Evolutionary conservation across 495 filamentous ascomycete genomes (phyloP).

Genomic region (Trichoderma orchidacearum): DNA sequence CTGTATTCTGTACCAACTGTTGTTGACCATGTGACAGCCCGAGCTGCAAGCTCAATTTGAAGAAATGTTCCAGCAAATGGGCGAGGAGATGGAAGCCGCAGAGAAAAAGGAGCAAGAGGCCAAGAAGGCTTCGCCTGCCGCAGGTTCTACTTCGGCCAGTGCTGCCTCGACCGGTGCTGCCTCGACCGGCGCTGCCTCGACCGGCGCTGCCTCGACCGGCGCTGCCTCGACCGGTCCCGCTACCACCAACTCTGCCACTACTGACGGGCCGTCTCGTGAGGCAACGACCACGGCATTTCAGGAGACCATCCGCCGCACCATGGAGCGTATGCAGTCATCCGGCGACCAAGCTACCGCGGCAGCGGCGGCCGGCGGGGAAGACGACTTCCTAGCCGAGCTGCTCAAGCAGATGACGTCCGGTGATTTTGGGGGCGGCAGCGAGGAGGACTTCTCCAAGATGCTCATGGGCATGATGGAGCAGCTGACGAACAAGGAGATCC

Average conservation of each 20-base stretch:
- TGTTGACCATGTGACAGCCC: slow-evolving; percentile 36
- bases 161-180: neutral
- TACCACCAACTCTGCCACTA: neutral
- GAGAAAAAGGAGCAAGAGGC: slow-evolving; percentile 5
- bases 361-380: slow-evolving; percentile 50
- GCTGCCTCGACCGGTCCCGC: neutral
- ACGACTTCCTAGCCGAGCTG: slow-evolving; percentile 75
- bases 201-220: slow-evolving; percentile 5
- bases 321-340: slow-evolving; percentile 86
- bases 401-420: slow-evolving; percentile 67
- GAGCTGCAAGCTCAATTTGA: slow-evolving; percentile 83
- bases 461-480: slow-evolving; percentile 97
- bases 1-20: slow-evolving; percentile 4
- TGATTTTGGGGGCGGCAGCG: slow-evolving; percentile 47
- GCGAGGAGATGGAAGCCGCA: slow-evolving; percentile 20
- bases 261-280: neutral
- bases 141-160: neutral
- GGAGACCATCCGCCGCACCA: slow-evolving; percentile 77
- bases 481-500: slow-evolving; percentile 91
- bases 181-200: neutral
- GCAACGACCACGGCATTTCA: slow-evolving; percentile 49
- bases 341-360: slow-evolving; percentile 71
- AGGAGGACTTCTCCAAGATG: slow-evolving; percentile 87
- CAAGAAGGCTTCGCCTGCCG: neutral
- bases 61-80: slow-evolving; percentile 66